Percentiles rank a stretch among this genome's conserved stretches.
phyloP scores from a whole-genome alignment of 345 rosid species.

The Rhodamnia rubescens region DNA sequence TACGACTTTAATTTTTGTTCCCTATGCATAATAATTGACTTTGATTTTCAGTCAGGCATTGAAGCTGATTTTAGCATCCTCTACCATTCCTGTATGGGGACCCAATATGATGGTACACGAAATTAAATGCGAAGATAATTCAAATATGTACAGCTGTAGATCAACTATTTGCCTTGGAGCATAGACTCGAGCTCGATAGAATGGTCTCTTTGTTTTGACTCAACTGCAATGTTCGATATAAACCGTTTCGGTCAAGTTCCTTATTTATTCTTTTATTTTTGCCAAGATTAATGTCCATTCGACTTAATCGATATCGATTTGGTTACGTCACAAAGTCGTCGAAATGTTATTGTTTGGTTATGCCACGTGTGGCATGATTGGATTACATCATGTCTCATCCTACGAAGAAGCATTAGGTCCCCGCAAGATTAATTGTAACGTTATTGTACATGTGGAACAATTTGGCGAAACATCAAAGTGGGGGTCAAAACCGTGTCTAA shows the following conservation, averaged over 20 bases:
- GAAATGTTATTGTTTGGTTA: neutral
- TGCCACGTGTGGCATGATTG: neutral
- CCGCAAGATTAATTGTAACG: neutral
- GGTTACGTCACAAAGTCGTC: neutral
- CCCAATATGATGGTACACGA: neutral
- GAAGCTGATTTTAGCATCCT: neutral
- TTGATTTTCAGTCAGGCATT: neutral
- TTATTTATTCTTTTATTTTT: neutral
- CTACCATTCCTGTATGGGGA: neutral
- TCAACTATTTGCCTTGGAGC: neutral
- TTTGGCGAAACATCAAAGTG: neutral
- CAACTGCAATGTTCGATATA: accelerated
- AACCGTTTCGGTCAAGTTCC: neutral
- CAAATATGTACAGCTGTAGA: neutral
- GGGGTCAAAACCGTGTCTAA: neutral
- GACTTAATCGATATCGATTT: neutral
- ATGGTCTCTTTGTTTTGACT: neutral
- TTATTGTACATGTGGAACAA: neutral
- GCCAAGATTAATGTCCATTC: neutral
- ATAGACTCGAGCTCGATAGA: neutral
- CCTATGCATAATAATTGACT: neutral
- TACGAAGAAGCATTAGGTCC: neutral
- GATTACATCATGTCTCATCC: neutral
- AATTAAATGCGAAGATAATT: neutral
- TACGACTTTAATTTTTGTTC: neutral